Percentiles rank a stretch among this genome's conserved stretches.
Conservation (phyloP, 78 protist genomes). For the Dictyostelium firmibasis region DNA sequence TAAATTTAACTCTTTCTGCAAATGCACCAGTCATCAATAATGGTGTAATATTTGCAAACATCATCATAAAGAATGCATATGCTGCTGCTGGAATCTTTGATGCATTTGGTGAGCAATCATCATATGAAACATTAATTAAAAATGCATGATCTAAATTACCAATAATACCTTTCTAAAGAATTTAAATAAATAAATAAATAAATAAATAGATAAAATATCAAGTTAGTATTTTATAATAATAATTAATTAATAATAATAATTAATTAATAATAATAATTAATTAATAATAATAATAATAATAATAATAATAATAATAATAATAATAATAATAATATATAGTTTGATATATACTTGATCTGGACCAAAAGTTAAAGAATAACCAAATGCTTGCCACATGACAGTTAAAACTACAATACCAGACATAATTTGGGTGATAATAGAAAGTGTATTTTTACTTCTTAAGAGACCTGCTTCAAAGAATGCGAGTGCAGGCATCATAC, state of each 20-base stretch:
- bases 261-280: neutral
- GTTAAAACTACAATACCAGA: conserved; percentile 70
- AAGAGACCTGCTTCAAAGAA: conserved; percentile 92
- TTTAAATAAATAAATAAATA: neutral
- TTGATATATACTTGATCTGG: conserved; percentile 57
- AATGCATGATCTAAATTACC: conserved; percentile 56
- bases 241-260: too few species aligned
- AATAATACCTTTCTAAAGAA: conserved; percentile 84
- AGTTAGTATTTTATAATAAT: too few species aligned
- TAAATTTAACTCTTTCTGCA: conserved; percentile 87
- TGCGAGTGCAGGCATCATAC: conserved; percentile 92
- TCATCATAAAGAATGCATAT: conserved; percentile 89
- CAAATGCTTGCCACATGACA: conserved; percentile 87
- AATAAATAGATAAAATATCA: neutral
- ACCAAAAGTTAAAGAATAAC: conserved; percentile 88
- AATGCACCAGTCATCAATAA: conserved; percentile 92
- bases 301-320: neutral
- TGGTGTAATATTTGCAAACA: conserved; percentile 95
- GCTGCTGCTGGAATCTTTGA: conserved; percentile 81
- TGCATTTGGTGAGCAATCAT: conserved; percentile 62
- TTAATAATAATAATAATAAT: neutral
- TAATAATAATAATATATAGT: too few species aligned
- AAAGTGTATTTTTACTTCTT: conserved; percentile 85
- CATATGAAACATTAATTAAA: conserved; percentile 41
- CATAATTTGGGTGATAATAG: conserved; percentile 85